phyloP scores from a whole-genome alignment of 75 land plant species.

The Selaginella moellendorffii region DNA sequence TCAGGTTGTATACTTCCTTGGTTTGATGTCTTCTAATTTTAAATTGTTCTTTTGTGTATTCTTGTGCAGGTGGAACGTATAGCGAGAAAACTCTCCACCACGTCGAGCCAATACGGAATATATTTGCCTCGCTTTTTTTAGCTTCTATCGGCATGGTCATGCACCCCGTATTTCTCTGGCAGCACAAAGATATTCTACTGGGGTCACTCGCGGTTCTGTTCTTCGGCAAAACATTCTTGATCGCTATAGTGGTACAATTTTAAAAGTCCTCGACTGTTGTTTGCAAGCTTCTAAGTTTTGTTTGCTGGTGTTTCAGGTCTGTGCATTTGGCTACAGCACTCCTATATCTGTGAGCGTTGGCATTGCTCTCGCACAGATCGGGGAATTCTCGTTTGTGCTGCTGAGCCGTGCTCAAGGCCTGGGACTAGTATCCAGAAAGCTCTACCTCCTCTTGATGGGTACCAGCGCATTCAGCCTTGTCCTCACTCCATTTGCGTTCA shows the following conservation, averaged over 20 bases:
- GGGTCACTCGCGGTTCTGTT: slow-evolving; percentile 7
- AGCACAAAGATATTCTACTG: slow-evolving; percentile 14
- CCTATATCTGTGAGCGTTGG: slow-evolving; percentile 5
- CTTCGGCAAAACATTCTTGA: slow-evolving; percentile 9
- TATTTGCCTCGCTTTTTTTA: slow-evolving; percentile 11
- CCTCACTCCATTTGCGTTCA: slow-evolving; percentile 11
- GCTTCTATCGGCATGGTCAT: slow-evolving; percentile 14
- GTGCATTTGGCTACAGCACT: slow-evolving; percentile 4
- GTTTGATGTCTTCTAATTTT: not conserved
- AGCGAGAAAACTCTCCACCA: slow-evolving; percentile 9
- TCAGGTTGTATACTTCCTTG: not conserved
- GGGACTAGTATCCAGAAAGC: slow-evolving; percentile 11
- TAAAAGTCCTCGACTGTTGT: not conserved
- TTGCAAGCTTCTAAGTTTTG: no score
- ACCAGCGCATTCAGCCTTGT: slow-evolving; percentile 13
- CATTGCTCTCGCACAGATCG: slow-evolving; percentile 12
- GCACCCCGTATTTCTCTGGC: slow-evolving; percentile 12
- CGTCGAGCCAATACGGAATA: slow-evolving; percentile 8
- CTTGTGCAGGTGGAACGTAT: slow-evolving; percentile 1
- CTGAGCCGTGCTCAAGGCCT: slow-evolving; percentile 11
- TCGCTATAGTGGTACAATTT: slow-evolving; percentile 5
- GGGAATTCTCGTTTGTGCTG: slow-evolving; percentile 10
- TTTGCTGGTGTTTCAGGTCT: slow-evolving; percentile 8
- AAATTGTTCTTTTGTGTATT: not conserved
- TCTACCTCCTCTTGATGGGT: slow-evolving; percentile 10